These are phyloP conservation scores for Gnetum montanum DNA, from an alignment of 75 land plant species.

Conservation along the genomic window DNA sequence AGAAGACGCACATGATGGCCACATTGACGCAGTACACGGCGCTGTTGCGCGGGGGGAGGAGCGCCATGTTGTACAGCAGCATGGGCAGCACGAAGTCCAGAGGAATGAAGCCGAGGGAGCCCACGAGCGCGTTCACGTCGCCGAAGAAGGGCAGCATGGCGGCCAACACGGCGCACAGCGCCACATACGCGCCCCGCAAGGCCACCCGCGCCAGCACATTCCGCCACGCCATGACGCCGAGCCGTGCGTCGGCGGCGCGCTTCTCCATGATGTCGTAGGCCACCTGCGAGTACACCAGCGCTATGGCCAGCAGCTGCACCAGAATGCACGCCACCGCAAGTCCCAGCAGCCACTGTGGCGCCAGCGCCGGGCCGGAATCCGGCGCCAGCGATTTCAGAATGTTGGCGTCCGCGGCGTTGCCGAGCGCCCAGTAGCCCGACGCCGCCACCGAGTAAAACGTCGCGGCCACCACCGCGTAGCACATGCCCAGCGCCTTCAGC, in stretches of 20 bases:
- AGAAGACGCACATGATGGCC: conserved; percentile 45
- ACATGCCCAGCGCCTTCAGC: conserved; percentile 71
- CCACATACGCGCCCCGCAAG: conserved; percentile 47
- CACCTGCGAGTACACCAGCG: conserved; percentile 87
- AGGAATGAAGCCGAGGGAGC: conserved; percentile 86
- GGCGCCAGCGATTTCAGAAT: conserved; percentile 61
- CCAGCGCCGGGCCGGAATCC: conserved; percentile 45
- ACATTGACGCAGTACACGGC: conserved; percentile 45
- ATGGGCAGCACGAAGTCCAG: conserved; percentile 82
- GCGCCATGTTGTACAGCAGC: conserved; percentile 66
- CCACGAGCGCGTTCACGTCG: conserved; percentile 72
- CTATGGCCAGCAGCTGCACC: conserved; percentile 74
- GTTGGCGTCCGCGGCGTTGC: conserved; percentile 58
- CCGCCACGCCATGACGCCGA: conserved; percentile 55
- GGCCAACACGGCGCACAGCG: conserved; percentile 54
- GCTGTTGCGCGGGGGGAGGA: conserved; percentile 41
- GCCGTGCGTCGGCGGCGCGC: conserved; percentile 50
- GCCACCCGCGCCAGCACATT: conserved; percentile 69
- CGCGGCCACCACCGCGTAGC: conserved; percentile 53
- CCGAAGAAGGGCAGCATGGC: conserved; percentile 97
- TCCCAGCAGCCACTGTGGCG: conserved; percentile 58
- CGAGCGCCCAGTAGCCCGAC: conserved; percentile 88
- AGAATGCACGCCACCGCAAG: conserved; percentile 52
- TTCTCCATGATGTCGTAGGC: conserved; percentile 84
- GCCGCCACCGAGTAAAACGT: conserved; percentile 70